Evolutionary conservation across 371 early-diverging fungal species (phyloP), one percentile per base, ranked within the genome.

Genomic region (Zychaea mexicana): DNA sequence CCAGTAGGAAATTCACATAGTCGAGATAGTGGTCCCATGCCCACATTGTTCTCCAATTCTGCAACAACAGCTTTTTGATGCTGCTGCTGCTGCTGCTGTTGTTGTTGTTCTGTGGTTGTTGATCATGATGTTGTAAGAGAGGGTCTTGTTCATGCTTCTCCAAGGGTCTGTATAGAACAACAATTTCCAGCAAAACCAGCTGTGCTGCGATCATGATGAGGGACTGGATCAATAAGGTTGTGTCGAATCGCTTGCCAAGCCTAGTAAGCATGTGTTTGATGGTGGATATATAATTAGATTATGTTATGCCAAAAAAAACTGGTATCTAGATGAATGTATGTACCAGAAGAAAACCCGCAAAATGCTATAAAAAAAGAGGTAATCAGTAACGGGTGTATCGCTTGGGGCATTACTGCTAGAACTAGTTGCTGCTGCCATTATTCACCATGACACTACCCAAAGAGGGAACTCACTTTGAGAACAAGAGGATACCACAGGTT

Each of bases 161-260:
- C 2, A 69, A 58, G 10, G 73, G 61, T 10, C 67, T 71, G 36
- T 73, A 71, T 28, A 66, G 54, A 27, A 80, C 65, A 3, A 77
- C 79, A 8, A 80, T 70, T 53, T 89, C 78, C 30, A 87, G 67
- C 28, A 89, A 57, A 17, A 83, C 64, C 46, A 88, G 62, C 64
- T 88, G 88, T 2, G 84, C 74, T 8, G 76, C 30, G 15, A 87
- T 85, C 88, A 89, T 89, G 2, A 83, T 62, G 26, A 86, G 76
- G 2, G 86, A 85, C 61, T 89, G 89, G 56, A 78, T 73, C 4
- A 89, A 62, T n/a, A 87, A 64, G 10, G 84, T 82, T 0, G 59
- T 64, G 39, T 86, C 89, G 68, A 89, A 89, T 42, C 83, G 78
- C 66, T 78, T 76, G 30, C 85, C 82, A 52, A 83, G 59, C 81